Evolutionary conservation across 2,329 filamentous ascomycete species (phyloP).

Genomic region (Talaromyces sp.): DNA sequence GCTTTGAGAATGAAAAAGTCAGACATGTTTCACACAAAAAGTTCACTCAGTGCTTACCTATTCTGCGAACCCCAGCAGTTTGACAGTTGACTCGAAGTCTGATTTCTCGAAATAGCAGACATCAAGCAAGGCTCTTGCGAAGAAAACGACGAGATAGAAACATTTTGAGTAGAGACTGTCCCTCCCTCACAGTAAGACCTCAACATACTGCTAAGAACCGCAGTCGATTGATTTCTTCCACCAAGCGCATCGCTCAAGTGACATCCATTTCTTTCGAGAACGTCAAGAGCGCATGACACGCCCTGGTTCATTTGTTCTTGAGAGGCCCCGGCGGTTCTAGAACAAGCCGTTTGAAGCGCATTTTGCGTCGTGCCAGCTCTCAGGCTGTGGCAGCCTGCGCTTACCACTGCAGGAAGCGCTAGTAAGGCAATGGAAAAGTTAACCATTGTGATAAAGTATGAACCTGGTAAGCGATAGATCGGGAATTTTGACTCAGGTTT

Average conservation of each 20-base stretch:
- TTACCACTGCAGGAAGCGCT: not conserved
- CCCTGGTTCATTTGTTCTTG: not conserved
- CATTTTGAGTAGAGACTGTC: not conserved
- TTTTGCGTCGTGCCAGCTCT: not conserved
- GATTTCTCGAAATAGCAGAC: not conserved
- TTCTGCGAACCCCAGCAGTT: not conserved
- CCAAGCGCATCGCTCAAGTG: not conserved
- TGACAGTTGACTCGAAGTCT: not conserved
- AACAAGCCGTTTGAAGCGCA: not conserved
- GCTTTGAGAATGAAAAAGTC: not conserved
- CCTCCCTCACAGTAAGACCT: not conserved
- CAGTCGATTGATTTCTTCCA: not conserved
- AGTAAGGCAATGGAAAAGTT: not conserved
- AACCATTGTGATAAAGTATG: not conserved
- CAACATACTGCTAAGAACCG: not conserved
- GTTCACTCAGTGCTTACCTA: not conserved
- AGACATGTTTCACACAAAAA: not conserved
- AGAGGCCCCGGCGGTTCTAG: not conserved
- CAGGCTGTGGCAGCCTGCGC: not conserved
- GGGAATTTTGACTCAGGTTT: too few species aligned
- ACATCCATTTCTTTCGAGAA: not conserved
- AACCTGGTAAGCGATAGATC: too few species aligned
- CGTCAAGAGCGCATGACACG: not conserved
- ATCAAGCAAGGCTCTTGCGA: not conserved
- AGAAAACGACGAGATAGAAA: not conserved